phyloP scores from a whole-genome alignment of 306 rosid species.

The Quercus ilex region DNA sequence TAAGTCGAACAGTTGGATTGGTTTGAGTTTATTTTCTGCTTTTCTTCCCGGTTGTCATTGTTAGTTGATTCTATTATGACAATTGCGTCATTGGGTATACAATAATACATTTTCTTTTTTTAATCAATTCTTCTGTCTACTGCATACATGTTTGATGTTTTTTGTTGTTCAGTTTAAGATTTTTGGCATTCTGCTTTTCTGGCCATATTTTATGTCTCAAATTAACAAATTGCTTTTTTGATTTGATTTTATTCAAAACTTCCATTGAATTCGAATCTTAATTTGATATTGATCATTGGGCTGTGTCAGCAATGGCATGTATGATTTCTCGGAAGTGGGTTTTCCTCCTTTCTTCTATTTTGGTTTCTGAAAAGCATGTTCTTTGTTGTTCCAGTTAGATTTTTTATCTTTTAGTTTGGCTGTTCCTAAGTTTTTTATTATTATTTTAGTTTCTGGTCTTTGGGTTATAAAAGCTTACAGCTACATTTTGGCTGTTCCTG shows the following conservation, averaged over 20 bases:
- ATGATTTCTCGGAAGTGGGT: background rate
- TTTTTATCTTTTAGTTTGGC: slow-evolving; percentile 13
- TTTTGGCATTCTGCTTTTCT: background rate
- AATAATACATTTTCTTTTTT: background rate
- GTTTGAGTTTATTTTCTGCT: slow-evolving; percentile 33
- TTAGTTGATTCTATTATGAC: slow-evolving; percentile 4
- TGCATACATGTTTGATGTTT: slow-evolving; percentile 7
- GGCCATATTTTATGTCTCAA: background rate
- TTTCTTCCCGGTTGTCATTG: background rate
- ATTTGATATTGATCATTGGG: slow-evolving; percentile 18
- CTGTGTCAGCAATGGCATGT: background rate
- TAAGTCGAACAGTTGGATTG: slow-evolving; percentile 44
- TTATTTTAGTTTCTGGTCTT: slow-evolving; percentile 12
- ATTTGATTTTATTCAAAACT: background rate
- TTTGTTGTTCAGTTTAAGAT: background rate
- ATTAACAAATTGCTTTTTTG: background rate
- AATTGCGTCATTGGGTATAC: slow-evolving; percentile 12
- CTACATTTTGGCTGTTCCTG: slow-evolving; percentile 4
- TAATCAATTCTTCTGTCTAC: slow-evolving; percentile 2
- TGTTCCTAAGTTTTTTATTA: background rate
- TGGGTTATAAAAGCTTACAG: slow-evolving; percentile 14
- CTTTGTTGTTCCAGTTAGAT: slow-evolving; percentile 10
- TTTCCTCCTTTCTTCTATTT: background rate
- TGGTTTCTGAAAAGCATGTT: background rate
- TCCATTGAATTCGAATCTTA: slow-evolving; percentile 3